Evolutionary conservation across 257 asterid species (phyloP), one percentile per base, ranked within the genome.

Genomic region (Solanum chmielewskii): DNA sequence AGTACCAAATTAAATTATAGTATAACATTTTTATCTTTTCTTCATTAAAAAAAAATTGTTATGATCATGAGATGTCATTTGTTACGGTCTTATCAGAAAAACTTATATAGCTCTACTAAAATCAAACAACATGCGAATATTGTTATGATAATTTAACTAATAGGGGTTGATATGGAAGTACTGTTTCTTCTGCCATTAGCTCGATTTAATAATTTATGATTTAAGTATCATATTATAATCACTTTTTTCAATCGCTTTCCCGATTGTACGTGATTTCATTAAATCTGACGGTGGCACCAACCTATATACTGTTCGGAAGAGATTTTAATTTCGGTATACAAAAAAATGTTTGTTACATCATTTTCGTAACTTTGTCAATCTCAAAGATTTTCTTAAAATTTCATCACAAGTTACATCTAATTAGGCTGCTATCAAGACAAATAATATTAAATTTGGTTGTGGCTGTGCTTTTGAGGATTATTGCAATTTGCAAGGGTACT

Each of bases 211-310:
- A 59, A 59, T 3, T 59, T 59, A 59, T 0, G 66, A 59, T 59
- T 52, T 56, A 8, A 7, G 25, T 20, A 20, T 0, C 8, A 7
- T 59, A 8, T 21, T 59, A 59, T 59, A 59, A 20, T 59, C 66
- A 59, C 25, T 0, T 59, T 59, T 59, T 59, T 0, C 11, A 59
- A 20, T 59, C 2, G 9, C 12, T 59, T 0, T 49, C 9, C 21
- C 0, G 23, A 7, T 56, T 56, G 18, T 3, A 56, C 9, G 68
- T 59, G 27, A 59, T 59, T 21, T 21, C 47, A 73, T 35, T 35
- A 73, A 35, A 35, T 18, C 9, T 5, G 16, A 35, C 29, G 18
- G 9, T 73, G 1, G 80, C 80, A 73, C 80, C 80, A 4, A 35
- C 27, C 27, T 73, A 23, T 3, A 35, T 20, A 18, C 80, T 35